Evolutionary conservation across 2,329 filamentous ascomycete genomes (phyloP).

Genomic region (Ascochyta fabae): DNA sequence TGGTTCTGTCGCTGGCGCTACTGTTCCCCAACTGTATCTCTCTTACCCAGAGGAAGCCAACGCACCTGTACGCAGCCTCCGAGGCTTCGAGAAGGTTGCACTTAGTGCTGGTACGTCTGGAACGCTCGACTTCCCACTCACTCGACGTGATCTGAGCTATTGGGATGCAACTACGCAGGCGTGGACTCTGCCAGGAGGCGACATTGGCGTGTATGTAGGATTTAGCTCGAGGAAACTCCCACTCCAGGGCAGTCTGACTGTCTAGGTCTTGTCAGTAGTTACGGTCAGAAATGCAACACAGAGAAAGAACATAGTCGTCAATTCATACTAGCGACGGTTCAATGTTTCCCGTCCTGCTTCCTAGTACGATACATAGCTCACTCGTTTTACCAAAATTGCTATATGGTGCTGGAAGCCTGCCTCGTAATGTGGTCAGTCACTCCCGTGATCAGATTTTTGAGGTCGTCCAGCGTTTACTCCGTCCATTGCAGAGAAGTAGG

Average conservation of each 20-base stretch:
- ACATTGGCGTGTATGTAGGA: conserved; percentile 31
- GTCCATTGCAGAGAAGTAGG: too few species aligned
- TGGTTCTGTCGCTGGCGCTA: conserved; percentile 55
- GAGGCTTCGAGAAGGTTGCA: conserved; percentile 58
- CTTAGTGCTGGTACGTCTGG: conserved; percentile 52
- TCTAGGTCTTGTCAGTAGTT: neutral
- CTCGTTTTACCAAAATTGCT: too few species aligned
- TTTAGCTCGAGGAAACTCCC: conserved; percentile 37
- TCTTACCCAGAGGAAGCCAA: conserved; percentile 47
- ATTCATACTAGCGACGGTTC: neutral
- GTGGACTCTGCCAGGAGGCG: conserved; percentile 48
- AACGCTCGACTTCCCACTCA: conserved; percentile 55
- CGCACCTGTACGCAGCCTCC: conserved; percentile 49
- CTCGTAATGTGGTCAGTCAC: too few species aligned
- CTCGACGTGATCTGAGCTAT: conserved; percentile 57
- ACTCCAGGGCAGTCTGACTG: neutral
- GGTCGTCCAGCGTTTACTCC: too few species aligned
- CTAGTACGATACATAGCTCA: too few species aligned
- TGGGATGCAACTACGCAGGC: conserved; percentile 56
- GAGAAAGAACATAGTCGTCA: too few species aligned
- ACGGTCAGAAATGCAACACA: too few species aligned
- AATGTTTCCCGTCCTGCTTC: too few species aligned
- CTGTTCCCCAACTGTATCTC: conserved; percentile 65
- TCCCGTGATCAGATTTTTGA: too few species aligned
- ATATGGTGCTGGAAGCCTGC: too few species aligned